phyloP scores from a whole-genome alignment of 176 grass and related monocot species.

The Cymbopogon citratus region DNA sequence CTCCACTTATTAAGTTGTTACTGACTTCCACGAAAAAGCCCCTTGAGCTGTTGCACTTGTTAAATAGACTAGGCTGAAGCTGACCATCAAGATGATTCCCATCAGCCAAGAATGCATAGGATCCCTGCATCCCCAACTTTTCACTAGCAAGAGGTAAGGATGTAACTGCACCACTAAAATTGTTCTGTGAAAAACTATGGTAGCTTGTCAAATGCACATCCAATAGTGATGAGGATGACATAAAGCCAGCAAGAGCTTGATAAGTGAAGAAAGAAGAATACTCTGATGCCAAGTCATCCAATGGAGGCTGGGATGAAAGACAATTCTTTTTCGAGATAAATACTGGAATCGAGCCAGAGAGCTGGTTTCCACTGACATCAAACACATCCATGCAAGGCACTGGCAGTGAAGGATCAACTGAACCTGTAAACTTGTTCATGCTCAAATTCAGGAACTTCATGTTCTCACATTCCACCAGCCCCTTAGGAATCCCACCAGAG shows the following conservation, averaged over 20 bases:
- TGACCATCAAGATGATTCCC: conserved; percentile 58
- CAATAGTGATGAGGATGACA: background rate
- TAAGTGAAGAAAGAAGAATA: conserved; percentile 58
- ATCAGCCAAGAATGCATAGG: conserved; percentile 83
- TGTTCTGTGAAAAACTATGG: conserved; percentile 86
- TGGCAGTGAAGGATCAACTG: conserved; percentile 43
- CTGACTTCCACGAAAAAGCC: conserved; percentile 67
- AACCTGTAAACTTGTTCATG: conserved; percentile 67
- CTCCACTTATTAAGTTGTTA: conserved; percentile 64
- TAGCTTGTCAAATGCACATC: conserved; percentile 43
- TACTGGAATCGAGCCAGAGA: conserved; percentile 55
- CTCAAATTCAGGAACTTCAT: conserved; percentile 82
- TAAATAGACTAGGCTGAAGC: conserved; percentile 38
- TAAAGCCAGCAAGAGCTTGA: conserved; percentile 40
- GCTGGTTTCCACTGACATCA: conserved; percentile 82
- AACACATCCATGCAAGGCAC: conserved; percentile 94
- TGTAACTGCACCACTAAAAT: conserved; percentile 63
- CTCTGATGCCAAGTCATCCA: conserved; percentile 50
- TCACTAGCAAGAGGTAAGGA: conserved; percentile 50
- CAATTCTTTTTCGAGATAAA: conserved; percentile 50
- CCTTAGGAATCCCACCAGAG: conserved; percentile 57
- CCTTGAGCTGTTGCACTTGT: conserved; percentile 66
- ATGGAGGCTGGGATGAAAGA: conserved; percentile 28
- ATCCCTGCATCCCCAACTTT: conserved; percentile 50
- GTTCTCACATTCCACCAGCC: conserved; percentile 53